Conservation (phyloP, 164 flowering plant species). For the Macadamia tetraphylla region DNA sequence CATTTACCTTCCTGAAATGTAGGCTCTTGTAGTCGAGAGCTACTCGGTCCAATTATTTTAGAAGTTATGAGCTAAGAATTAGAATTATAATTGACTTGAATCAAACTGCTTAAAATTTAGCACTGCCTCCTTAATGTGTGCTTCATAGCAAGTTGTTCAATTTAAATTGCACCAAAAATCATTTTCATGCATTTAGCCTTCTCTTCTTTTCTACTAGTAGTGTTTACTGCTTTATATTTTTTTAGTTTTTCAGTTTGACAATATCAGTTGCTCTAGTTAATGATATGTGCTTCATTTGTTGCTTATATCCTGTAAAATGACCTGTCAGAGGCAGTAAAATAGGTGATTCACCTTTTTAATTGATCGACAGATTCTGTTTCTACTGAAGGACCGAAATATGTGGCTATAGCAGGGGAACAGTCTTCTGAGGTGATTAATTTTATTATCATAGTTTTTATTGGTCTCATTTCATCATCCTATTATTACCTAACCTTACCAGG, state of each 20-base stretch:
- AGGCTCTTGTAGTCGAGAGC: too few species aligned
- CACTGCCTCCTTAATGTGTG: neutral
- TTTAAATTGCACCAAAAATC: neutral
- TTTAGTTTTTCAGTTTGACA: neutral
- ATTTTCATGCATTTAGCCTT: neutral
- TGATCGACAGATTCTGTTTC: constrained; percentile 18
- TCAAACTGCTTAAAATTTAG: too few species aligned
- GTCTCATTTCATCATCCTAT: constrained; percentile 8
- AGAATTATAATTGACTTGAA: too few species aligned
- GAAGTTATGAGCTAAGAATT: too few species aligned
- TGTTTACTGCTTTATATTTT: too few species aligned
- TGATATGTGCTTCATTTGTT: neutral
- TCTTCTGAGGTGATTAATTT: constrained; percentile 50
- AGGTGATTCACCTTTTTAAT: constrained; percentile 1
- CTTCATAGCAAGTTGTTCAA: neutral
- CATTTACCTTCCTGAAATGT: too few species aligned
- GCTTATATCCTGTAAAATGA: neutral
- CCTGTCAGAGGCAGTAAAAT: neutral
- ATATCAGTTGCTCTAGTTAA: neutral
- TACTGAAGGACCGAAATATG: constrained; percentile 37
- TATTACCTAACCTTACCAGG: constrained; percentile 8
- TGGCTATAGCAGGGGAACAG: constrained; percentile 74
- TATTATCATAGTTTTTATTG: neutral
- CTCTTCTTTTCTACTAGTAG: neutral
- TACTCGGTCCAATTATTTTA: too few species aligned